These are phyloP conservation scores for Leccinellum rugosiceps DNA, from an alignment of 768 basidiomycete genomes.

Conservation along the genomic window DNA sequence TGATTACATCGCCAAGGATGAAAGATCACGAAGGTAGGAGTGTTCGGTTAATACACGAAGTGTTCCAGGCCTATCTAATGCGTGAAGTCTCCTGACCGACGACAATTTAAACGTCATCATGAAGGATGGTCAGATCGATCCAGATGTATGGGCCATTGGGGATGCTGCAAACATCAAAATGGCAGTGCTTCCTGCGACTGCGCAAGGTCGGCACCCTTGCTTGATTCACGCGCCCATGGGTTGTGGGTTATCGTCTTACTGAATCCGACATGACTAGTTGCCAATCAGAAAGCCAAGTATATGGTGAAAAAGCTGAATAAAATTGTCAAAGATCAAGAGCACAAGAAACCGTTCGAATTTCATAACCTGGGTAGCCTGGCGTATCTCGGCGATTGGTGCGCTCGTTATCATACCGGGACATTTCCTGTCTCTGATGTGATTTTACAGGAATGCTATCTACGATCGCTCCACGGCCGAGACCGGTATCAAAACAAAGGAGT, in stretches of 20 bases:
- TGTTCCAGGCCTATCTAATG: conserved; percentile 15
- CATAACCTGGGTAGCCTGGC: conserved; percentile 73
- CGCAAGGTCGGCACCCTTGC: conserved; percentile 55
- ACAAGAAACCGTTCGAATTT: conserved; percentile 60
- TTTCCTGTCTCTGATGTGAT: conserved; percentile 4
- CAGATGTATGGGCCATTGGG: conserved; percentile 79
- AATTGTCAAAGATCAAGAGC: conserved; percentile 48
- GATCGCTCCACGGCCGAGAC: conserved; percentile 54
- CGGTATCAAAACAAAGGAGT: conserved; percentile 55
- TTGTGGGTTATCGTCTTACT: conserved; percentile 18
- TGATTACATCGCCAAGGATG: conserved; percentile 56
- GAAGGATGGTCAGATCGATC: conserved; percentile 49
- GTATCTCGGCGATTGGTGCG: conserved; percentile 74
- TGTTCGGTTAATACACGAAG: conserved; percentile 27
- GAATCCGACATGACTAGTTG: conserved; percentile 43
- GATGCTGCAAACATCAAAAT: conserved; percentile 65
- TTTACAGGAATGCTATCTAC: conserved; percentile 69
- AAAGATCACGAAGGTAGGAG: conserved; percentile 49
- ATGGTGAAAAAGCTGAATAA: conserved; percentile 64
- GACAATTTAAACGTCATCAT: conserved; percentile 60
- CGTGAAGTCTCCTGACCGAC: conserved; percentile 44
- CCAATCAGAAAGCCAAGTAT: conserved; percentile 73
- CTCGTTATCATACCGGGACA: conserved; percentile 5
- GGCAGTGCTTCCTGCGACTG: conserved; percentile 72
- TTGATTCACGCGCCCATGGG: conserved; percentile 13